Conservation (phyloP, 2,329 filamentous ascomycete genomes). For the Lecanoromycetidae sp. region DNA sequence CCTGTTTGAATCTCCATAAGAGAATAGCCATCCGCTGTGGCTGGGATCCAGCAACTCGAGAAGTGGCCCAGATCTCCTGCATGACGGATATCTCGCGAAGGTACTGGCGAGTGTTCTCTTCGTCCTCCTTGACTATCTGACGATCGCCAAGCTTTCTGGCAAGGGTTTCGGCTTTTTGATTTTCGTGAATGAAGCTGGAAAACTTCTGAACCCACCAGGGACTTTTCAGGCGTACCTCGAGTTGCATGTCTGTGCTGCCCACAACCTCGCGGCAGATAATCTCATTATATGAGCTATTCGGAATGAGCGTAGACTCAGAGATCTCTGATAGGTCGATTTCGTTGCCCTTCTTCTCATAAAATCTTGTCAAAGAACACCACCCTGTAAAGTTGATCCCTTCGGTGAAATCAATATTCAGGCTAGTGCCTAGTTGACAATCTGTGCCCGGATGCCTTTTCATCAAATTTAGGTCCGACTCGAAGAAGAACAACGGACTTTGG, state of each 20-base stretch:
- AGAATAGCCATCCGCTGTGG: conserved; percentile 32
- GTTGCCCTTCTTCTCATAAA: conserved; percentile 29
- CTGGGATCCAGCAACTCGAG: conserved; percentile 20
- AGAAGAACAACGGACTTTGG: conserved; percentile 32
- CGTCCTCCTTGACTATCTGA: conserved; percentile 24
- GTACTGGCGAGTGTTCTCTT: conserved; percentile 27
- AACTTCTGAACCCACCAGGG: conserved; percentile 35
- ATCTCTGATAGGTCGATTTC: conserved; percentile 24
- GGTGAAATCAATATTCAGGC: conserved; percentile 31
- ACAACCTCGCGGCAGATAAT: not conserved
- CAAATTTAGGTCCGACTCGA: conserved; percentile 33
- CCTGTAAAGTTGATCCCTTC: conserved; percentile 29
- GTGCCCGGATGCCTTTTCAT: conserved; percentile 34
- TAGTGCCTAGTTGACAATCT: conserved; percentile 31
- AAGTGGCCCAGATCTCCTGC: conserved; percentile 33
- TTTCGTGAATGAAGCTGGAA: conserved; percentile 25
- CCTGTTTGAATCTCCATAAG: conserved; percentile 36
- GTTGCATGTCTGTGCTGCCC: conserved; percentile 23
- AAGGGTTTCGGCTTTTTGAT: conserved; percentile 27
- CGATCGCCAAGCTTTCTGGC: conserved; percentile 28
- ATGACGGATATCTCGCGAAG: conserved; percentile 33
- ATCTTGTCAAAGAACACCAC: conserved; percentile 33
- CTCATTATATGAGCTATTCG: not conserved
- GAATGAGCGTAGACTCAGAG: not conserved
- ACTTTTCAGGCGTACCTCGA: conserved; percentile 34